Base-by-base conservation (phyloP, 768 basidiomycete genomes). In the Lentinus brumalis region DNA sequence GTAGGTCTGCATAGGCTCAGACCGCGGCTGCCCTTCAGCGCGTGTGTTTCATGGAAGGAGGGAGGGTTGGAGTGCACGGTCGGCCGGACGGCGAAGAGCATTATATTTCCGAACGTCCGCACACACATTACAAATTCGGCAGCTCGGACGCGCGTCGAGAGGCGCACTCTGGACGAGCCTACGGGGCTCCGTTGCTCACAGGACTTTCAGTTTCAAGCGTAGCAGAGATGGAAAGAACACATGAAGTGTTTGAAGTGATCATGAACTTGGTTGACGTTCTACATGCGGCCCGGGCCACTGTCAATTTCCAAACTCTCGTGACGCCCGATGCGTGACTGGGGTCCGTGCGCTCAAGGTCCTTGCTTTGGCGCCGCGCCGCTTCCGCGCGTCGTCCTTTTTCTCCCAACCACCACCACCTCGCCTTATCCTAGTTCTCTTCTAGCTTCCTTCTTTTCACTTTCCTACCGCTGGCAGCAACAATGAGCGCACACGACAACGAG, bases 401-500 rank as follows among this genome's bases (percentile, higher is more conserved):
- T 59, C 59, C 57, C 57, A 66, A 60, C 69, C 57, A 67, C 63
- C 63, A 56, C 67, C 67, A 67, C 63, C 60, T 63, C 51, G 59
- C 63, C 62, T 66, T 59, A 63, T 65, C 71, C 67, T 62, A 61
- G 21, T 66, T 63, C 59, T 57, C 72, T 70, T 66, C 70, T 71
- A 62, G 67, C 62, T 67, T 57, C 68, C 65, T 71, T 69, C 67
- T 64, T 64, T 63, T 68, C 68, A 63, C 64, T 67, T 63, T 26
- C 21, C 45, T 62, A 63, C 21, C 70, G 69, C 57, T 64, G 51
- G 53, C 63, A 57, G 68, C 53, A 44, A 55, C 64, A 73, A 93
- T 92, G 91, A 89, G 86, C 76, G 84, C 83, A 49, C 85, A 89
- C 79, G 92, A 93, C 78, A 90, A 90, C 74, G 92, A 94, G 73